Evolutionary conservation across 2,329 filamentous ascomycete genomes (phyloP).

Genomic region (Acephala macrosclerotiorum): DNA sequence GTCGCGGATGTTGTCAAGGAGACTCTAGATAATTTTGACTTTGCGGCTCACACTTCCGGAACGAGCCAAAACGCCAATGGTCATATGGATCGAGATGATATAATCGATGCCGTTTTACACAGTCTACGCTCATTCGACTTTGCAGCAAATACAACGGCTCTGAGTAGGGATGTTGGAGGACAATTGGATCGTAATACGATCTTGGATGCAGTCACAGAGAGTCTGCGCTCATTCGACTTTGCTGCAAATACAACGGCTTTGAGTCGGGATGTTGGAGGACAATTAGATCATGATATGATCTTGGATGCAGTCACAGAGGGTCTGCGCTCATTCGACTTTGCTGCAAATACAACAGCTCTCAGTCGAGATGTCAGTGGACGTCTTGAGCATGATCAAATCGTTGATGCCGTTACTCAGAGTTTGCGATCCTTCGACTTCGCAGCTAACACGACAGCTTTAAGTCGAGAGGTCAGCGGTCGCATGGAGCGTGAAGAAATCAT

Average conservation of each 20-base stretch:
- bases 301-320: slow-evolving; percentile 63
- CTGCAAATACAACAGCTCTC: slow-evolving; percentile 30
- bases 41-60: slow-evolving; percentile 60
- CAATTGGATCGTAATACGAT: slow-evolving; percentile 71
- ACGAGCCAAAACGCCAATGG: slow-evolving; percentile 70
- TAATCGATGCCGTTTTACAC: slow-evolving; percentile 69
- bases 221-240: slow-evolving; percentile 58
- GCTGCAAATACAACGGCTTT: slow-evolving; percentile 62
- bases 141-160: slow-evolving; percentile 61
- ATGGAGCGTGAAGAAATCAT: slow-evolving; percentile 62
- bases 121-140: slow-evolving; percentile 52
- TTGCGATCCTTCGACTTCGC: slow-evolving; percentile 57
- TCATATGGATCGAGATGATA: slow-evolving; percentile 70
- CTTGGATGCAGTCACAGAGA: slow-evolving; percentile 64
- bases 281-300: slow-evolving; percentile 60
- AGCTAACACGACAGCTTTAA: slow-evolving; percentile 63
- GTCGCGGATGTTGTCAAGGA: slow-evolving; percentile 70
- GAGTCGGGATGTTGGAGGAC: slow-evolving; percentile 60
- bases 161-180: slow-evolving; percentile 69
- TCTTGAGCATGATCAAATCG: slow-evolving; percentile 59
- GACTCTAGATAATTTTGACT: slow-evolving; percentile 52
- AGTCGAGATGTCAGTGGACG: not conserved
- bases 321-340: slow-evolving; percentile 56
- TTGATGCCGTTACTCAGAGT: slow-evolving; percentile 65
- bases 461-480: slow-evolving; percentile 56